Percentiles rank a stretch among this genome's conserved stretches.
Conservation (phyloP, 371 early-diverging fungal genomes). For the Blakeslea trispora region DNA sequence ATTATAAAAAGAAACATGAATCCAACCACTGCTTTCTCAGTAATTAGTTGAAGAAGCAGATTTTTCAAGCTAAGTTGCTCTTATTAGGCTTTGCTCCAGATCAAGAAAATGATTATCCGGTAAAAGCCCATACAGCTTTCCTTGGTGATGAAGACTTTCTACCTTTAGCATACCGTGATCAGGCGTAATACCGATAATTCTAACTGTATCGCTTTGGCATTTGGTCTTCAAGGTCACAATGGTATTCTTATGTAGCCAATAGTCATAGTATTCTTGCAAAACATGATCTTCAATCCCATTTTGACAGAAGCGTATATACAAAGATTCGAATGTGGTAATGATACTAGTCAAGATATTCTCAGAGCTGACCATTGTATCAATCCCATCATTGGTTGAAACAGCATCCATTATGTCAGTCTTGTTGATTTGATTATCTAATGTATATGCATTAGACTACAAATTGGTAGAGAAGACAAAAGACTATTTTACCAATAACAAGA, state of each 20-base stretch:
- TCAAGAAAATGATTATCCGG: constrained; percentile 97
- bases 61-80: too few relatives aligned
- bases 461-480: background rate
- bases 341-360: constrained; percentile 80
- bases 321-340: constrained; percentile 70
- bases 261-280: constrained; percentile 68
- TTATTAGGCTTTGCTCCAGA: constrained; percentile 91
- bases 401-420: constrained; percentile 82
- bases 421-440: constrained; percentile 80
- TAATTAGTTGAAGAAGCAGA: too few relatives aligned
- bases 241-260: constrained; percentile 86
- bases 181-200: constrained; percentile 76
- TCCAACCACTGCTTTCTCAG: too few relatives aligned
- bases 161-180: constrained; percentile 80
- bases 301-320: constrained; percentile 69
- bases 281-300: constrained; percentile 75
- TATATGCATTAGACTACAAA: background rate
- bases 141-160: constrained; percentile 54
- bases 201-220: constrained; percentile 57
- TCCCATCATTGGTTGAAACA: constrained; percentile 83
- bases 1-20: too few relatives aligned
- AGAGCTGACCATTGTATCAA: constrained; percentile 36
- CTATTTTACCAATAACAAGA: constrained; percentile 75
- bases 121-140: constrained; percentile 68
- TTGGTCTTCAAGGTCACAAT: constrained; percentile 66